phyloP scores from a whole-genome alignment of 1,284 basidiomycete genomes.

The Ceratobasidium sp. region DNA sequence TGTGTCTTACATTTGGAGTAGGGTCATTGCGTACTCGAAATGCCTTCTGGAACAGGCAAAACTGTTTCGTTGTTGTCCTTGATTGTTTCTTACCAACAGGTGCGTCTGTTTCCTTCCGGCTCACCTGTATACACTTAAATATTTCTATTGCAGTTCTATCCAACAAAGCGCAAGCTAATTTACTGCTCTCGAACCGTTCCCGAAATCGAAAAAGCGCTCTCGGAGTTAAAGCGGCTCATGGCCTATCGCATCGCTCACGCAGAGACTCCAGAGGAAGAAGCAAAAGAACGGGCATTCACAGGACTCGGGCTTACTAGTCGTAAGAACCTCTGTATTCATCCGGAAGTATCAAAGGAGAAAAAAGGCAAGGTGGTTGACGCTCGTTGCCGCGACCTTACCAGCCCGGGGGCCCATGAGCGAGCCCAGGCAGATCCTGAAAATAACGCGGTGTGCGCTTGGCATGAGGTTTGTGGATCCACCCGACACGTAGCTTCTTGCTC shows the following conservation, averaged over 20 bases:
- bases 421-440: constrained; percentile 91
- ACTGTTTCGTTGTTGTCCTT: constrained; percentile 96
- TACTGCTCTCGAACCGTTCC: constrained; percentile 99
- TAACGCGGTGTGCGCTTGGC: constrained; percentile 93
- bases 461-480: constrained; percentile 77
- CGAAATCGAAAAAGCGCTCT: constrained; percentile 98
- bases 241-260: constrained; percentile 78
- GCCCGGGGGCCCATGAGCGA: constrained; percentile 85
- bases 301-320: constrained; percentile 95
- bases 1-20: constrained; percentile 56
- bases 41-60: constrained; percentile 99
- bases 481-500: constrained; percentile 16
- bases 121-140: neutral
- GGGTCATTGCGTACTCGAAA: constrained; percentile 99
- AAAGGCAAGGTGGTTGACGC: constrained; percentile 98
- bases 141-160: constrained; percentile 77
- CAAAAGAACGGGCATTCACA: constrained; percentile 85
- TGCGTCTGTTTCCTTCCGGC: constrained; percentile 54
- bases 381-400: constrained; percentile 95
- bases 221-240: constrained; percentile 96
- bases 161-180: constrained; percentile 92
- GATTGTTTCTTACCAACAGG: constrained; percentile 98
- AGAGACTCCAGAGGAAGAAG: constrained; percentile 79
- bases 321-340: constrained; percentile 97
- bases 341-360: constrained; percentile 96